Percentiles rank a stretch among this genome's conserved stretches.
Conservation (phyloP, 495 filamentous ascomycete genomes). For the Geopyxis carbonaria region DNA sequence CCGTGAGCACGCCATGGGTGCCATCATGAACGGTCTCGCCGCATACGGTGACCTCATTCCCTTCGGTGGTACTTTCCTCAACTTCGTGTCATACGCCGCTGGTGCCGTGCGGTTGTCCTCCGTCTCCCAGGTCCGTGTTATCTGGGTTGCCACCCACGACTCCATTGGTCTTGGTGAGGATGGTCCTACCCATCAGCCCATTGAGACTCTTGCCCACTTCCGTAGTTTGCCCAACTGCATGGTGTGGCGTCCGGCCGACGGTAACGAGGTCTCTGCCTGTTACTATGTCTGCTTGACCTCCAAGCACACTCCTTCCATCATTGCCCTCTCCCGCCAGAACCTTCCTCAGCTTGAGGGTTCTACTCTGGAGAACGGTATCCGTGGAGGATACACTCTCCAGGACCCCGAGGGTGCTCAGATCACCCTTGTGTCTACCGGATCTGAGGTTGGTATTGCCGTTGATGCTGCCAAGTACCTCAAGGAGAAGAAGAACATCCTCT, state of each 20-base stretch:
- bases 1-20: slow-evolving; percentile 93
- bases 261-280: slow-evolving; percentile 94
- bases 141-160: slow-evolving; percentile 98
- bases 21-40: slow-evolving; percentile 92
- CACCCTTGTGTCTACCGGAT: slow-evolving; percentile 87
- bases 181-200: slow-evolving; percentile 96
- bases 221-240: slow-evolving; percentile 98
- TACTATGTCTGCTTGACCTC: slow-evolving; percentile 92
- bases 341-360: slow-evolving; percentile 93
- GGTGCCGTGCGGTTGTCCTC: slow-evolving; percentile 88
- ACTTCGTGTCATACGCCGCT: slow-evolving; percentile 98
- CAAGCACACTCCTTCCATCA: slow-evolving; percentile 76
- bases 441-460: slow-evolving; percentile 84
- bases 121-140: slow-evolving; percentile 74
- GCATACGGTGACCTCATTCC: slow-evolving; percentile 93
- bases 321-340: slow-evolving; percentile 95
- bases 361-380: slow-evolving; percentile 66
- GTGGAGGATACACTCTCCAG: slow-evolving; percentile 84
- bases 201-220: slow-evolving; percentile 99
- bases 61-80: slow-evolving; percentile 90
- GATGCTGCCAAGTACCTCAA: slow-evolving; percentile 81
- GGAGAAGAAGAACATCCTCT: slow-evolving; percentile 71
- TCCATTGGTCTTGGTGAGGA: slow-evolving; percentile 99
- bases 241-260: slow-evolving; percentile 98
- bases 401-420: slow-evolving; percentile 71